Evolutionary conservation across 495 filamentous ascomycete genomes (phyloP).

Genomic region (Aspergillus cristatus): DNA sequence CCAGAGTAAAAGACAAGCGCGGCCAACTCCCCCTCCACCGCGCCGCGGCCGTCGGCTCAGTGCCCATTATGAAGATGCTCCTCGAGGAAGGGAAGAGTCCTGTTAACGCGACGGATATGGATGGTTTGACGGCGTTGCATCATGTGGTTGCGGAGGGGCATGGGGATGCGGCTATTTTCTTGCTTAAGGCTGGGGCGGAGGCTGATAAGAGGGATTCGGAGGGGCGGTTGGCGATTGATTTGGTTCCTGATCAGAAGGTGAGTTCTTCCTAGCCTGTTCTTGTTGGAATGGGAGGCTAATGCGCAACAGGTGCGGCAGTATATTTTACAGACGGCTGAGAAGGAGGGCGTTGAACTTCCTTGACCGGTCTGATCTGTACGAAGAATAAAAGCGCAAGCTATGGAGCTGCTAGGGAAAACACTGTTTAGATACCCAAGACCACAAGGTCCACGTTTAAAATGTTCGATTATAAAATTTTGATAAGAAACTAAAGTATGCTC

Average conservation of each 20-base stretch:
- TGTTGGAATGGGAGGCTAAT: conserved; percentile 4
- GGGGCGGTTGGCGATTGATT: conserved; percentile 64
- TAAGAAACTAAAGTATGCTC: no score
- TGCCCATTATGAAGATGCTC: conserved; percentile 74
- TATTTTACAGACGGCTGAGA: conserved; percentile 71
- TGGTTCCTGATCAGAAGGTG: conserved; percentile 76
- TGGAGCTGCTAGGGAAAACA: no score
- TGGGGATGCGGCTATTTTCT: conserved; percentile 72
- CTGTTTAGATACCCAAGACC: neutral
- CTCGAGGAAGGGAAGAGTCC: conserved; percentile 69
- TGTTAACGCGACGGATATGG: conserved; percentile 74
- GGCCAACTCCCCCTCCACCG: conserved; percentile 83
- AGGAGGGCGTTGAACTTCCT: conserved; percentile 67
- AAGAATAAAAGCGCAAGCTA: conserved; percentile 2
- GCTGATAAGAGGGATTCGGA: conserved; percentile 67
- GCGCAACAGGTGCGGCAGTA: conserved; percentile 65
- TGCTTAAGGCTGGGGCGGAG: conserved; percentile 81
- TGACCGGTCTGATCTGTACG: conserved; percentile 4
- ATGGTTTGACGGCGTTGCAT: conserved; percentile 81
- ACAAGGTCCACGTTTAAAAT: neutral
- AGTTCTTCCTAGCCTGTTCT: conserved; percentile 7
- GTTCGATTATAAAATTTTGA: neutral
- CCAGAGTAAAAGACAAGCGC: conserved; percentile 74
- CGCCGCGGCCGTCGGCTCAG: conserved; percentile 80
- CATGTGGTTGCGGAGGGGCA: conserved; percentile 92